These are phyloP conservation scores for Candida stauntonica DNA, from an alignment of 805 yeast species.

Conservation along the genomic window DNA sequence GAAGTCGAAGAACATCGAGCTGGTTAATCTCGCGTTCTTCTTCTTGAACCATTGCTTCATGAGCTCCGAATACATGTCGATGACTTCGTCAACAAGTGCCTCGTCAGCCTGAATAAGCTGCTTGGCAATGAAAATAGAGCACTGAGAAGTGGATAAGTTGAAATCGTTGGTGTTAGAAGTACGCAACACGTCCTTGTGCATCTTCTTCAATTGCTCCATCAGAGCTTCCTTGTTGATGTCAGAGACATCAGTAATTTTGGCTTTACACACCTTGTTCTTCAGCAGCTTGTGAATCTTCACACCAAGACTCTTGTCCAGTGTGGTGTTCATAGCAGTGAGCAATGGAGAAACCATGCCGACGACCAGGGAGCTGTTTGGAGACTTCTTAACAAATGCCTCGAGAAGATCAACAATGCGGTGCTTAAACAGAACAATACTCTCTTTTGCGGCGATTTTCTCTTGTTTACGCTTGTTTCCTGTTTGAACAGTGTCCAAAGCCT, in stretches of 20 bases:
- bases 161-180: conserved; percentile 34
- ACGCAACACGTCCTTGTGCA: conserved; percentile 39
- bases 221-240: conserved; percentile 21
- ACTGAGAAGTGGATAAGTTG: conserved; percentile 48
- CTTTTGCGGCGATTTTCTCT: conserved; percentile 75
- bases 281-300: conserved; percentile 71
- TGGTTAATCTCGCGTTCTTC: conserved; percentile 42
- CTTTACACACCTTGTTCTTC: conserved; percentile 54
- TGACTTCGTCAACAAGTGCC: conserved; percentile 36
- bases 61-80: conserved; percentile 51
- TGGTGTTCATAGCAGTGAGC: conserved; percentile 54
- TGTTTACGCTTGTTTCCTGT: conserved; percentile 65
- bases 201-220: conserved; percentile 30
- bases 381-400: conserved; percentile 50
- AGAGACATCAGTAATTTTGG: conserved; percentile 27
- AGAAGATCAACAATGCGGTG: conserved; percentile 72
- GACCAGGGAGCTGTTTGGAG: conserved; percentile 30
- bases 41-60: conserved; percentile 58
- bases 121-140: conserved; percentile 63
- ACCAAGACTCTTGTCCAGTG: conserved; percentile 67
- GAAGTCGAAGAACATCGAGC: conserved; percentile 67
- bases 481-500: conserved; percentile 49
- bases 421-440: conserved; percentile 75
- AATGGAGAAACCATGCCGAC: conserved; percentile 51
- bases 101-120: conserved; percentile 37